Evolutionary conservation across 768 basidiomycete genomes (phyloP).

Genomic region (Leccinum pellstonianum): DNA sequence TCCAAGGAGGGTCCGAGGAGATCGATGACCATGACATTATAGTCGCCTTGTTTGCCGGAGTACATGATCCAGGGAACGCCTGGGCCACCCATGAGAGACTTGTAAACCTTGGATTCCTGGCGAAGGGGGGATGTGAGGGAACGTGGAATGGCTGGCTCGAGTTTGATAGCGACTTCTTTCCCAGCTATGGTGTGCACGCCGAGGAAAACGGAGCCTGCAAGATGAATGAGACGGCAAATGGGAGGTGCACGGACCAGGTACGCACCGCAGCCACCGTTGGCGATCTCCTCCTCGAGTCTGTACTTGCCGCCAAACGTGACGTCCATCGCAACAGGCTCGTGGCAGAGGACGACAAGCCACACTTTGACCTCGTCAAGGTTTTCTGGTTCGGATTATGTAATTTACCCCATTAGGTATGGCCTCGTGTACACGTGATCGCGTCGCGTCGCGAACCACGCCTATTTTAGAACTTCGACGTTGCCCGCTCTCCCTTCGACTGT

Average conservation of each 20-base stretch:
- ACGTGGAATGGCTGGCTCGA: conserved; percentile 60
- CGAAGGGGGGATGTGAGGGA: conserved; percentile 62
- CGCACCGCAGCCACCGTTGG: conserved; percentile 74
- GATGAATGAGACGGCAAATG: conserved; percentile 7
- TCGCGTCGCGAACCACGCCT: conserved; percentile 11
- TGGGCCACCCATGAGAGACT: conserved; percentile 83
- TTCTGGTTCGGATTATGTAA: conserved; percentile 29
- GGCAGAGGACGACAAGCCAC: conserved; percentile 14
- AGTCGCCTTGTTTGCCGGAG: conserved; percentile 88
- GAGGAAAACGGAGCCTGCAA: conserved; percentile 68
- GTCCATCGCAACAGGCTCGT: conserved; percentile 26
- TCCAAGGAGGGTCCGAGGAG: conserved; percentile 88
- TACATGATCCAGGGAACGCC: conserved; percentile 93
- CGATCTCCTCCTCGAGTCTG: conserved; percentile 75
- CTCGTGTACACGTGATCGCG: conserved; percentile 30
- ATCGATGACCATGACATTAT: conserved; percentile 98
- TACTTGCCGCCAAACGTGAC: conserved; percentile 72
- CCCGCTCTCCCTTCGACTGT: not conserved
- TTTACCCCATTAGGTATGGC: not conserved
- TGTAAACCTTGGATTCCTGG: conserved; percentile 91
- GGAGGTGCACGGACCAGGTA: conserved; percentile 47
- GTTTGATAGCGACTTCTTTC: conserved; percentile 82
- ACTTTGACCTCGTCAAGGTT: not conserved
- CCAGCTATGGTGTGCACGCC: conserved; percentile 80
- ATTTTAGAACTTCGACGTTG: not conserved